phyloP scores from a whole-genome alignment of 441 rosid genomes.

The Erodium chrysanthum region DNA sequence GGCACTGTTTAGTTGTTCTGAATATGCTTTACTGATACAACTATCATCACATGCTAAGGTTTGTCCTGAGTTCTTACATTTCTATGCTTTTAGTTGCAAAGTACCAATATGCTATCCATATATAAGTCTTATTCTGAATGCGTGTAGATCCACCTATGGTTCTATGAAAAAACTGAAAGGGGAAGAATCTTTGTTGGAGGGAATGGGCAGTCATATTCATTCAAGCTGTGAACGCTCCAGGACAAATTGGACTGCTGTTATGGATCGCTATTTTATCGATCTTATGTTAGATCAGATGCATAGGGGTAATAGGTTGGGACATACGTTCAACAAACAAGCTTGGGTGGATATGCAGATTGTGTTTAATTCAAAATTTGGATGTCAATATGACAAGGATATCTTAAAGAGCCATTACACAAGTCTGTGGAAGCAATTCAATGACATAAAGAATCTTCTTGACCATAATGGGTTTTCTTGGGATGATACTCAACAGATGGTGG shows the following conservation, averaged over 20 bases:
- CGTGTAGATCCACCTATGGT: neutral
- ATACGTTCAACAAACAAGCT: constrained; percentile 77
- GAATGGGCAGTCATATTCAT: constrained; percentile 36
- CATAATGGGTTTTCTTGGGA: constrained; percentile 78
- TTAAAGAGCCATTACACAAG: constrained; percentile 61
- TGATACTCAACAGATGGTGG: constrained; percentile 55
- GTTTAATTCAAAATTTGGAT: constrained; percentile 65
- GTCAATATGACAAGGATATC: constrained; percentile 74
- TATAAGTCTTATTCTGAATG: neutral
- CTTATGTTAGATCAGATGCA: constrained; percentile 80
- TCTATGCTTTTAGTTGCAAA: neutral
- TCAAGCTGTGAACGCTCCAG: constrained; percentile 43
- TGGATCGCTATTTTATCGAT: constrained; percentile 83
- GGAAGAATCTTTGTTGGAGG: neutral
- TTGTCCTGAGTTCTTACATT: neutral
- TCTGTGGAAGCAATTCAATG: constrained; percentile 73
- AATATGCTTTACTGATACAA: neutral
- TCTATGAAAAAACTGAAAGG: neutral
- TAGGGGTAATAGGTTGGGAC: constrained; percentile 65
- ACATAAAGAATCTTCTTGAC: constrained; percentile 58
- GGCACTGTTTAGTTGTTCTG: neutral
- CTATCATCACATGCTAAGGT: neutral
- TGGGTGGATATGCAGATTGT: constrained; percentile 67
- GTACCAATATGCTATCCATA: neutral
- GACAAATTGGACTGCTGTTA: constrained; percentile 72